Evolutionary conservation across 2,329 filamentous ascomycete species (phyloP).

Genomic region (Drechmeria coniospora): DNA sequence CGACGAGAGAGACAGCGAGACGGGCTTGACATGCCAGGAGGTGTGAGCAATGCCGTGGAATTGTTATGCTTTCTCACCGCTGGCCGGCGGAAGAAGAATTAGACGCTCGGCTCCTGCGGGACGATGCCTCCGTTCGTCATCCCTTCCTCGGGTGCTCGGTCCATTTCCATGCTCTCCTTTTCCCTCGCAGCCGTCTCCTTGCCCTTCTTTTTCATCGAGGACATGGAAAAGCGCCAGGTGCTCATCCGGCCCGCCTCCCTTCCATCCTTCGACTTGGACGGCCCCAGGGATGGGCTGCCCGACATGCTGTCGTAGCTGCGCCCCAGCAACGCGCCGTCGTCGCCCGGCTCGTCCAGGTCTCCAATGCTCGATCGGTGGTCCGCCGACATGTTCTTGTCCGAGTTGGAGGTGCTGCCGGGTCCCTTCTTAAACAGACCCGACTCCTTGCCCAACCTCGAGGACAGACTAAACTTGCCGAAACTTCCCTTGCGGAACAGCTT

Average conservation of each 20-base stretch:
- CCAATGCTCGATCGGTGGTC: constrained; percentile 43
- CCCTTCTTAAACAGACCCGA: constrained; percentile 43
- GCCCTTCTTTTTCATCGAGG: constrained; percentile 45
- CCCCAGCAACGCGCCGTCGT: constrained; percentile 26
- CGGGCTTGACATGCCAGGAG: too few species aligned
- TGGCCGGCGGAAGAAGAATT: too few species aligned
- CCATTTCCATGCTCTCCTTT: constrained; percentile 39
- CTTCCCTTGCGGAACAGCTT: constrained; percentile 51
- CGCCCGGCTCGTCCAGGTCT: constrained; percentile 36
- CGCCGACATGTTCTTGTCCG: constrained; percentile 38
- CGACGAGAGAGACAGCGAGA: too few species aligned
- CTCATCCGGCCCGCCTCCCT: constrained; percentile 32
- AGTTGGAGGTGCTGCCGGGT: constrained; percentile 38
- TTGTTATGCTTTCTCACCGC: too few species aligned
- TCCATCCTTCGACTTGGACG: constrained; percentile 28
- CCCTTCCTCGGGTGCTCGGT: constrained; percentile 20
- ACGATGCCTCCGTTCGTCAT: constrained; percentile 8
- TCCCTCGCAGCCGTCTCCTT: constrained; percentile 27
- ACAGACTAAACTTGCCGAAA: constrained; percentile 49
- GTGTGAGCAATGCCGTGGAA: too few species aligned
- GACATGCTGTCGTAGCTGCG: constrained; percentile 40
- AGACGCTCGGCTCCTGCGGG: too few species aligned
- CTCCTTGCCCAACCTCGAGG: constrained; percentile 39
- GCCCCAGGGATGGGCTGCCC: constrained; percentile 40
- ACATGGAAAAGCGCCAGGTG: constrained; percentile 41